Evolutionary conservation across 2,329 filamentous ascomycete genomes (phyloP).

Genomic region (Dactylonectria macrodidyma): DNA sequence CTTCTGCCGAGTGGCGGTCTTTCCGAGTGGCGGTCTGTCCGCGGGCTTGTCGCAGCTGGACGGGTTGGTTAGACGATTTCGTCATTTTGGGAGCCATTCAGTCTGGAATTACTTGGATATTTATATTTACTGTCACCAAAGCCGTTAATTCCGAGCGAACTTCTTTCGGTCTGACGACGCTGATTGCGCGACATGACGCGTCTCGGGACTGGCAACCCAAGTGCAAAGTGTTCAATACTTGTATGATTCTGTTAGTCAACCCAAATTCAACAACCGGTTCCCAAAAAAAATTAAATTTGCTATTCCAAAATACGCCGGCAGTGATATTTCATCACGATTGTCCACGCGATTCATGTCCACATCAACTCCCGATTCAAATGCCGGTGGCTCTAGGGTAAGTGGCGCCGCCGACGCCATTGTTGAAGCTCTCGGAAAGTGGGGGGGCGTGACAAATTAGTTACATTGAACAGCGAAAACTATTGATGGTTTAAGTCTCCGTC

Average conservation of each 20-base stretch:
- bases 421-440: not conserved
- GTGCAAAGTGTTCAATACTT: not conserved
- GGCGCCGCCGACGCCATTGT: not conserved
- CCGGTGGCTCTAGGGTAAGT: not conserved
- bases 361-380: not conserved
- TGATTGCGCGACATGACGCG: not conserved
- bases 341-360: not conserved
- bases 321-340: not conserved
- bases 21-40: slow-evolving; percentile 18
- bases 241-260: not conserved
- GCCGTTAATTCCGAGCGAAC: not conserved
- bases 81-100: not conserved
- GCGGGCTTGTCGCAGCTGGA: slow-evolving; percentile 10
- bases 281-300: not conserved
- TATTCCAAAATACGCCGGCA: not conserved
- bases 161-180: not conserved
- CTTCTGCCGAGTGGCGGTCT: slow-evolving; percentile 19
- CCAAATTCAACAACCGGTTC: not conserved
- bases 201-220: not conserved
- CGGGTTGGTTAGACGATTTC: not conserved
- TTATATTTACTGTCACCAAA: not conserved
- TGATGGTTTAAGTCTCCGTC: not conserved
- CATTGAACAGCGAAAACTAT: not conserved
- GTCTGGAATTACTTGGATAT: not conserved
- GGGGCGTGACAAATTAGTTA: not conserved